Evolutionary conservation across 2,329 filamentous ascomycete species (phyloP), one percentile per base, ranked within the genome.

Genomic region (Colletotrichum abscissum): DNA sequence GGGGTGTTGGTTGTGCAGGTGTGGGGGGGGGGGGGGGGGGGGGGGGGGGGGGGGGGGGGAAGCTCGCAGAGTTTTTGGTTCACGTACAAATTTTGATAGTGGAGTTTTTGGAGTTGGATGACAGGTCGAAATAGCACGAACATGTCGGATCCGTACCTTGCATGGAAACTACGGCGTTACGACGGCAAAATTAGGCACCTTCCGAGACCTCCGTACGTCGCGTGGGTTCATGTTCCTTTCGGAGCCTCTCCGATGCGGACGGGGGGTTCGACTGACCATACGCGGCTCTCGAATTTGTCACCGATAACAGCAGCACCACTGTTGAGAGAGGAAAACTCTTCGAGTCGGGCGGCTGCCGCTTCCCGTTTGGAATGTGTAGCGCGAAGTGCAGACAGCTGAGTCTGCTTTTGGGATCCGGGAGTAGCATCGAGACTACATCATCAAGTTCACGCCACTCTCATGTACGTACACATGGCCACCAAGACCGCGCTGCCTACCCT

Each of bases 131-230:
- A n/a, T 22, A 28, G 28, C 22, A 55, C 22, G 63, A 33, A 33
- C 22, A 30, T 16, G 42, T 49, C 24, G 55, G 26, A 28, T 52
- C 28, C 33, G 54, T 60, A 63, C 42, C 58, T 11, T 56, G 59
- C 66, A 69, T 69, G 22, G 30, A 35, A 14, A 19, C 28, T 38
- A 65, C 66, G 59, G 66, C 59, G 54, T 65, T 60, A 65, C 49
- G 35, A 33, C 70, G 70, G 66, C 59, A 70, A 63, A 69, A 60
- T 60, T 58, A 64, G 59, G 70, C 60, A 38, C 33, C 42, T 69
- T 59, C 66, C 59, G 66, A 69, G 42, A 73, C 66, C 30, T 54
- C 46, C 68, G 33, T 28, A 52, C 12, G 28, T 22, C 19, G 3
- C 46, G 54, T 55, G 16, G 42, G 42, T 49, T 49, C 42, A n/a